Conservation (phyloP, 1,139 yeast genomes). For the Lodderomyces jiufengensis region DNA sequence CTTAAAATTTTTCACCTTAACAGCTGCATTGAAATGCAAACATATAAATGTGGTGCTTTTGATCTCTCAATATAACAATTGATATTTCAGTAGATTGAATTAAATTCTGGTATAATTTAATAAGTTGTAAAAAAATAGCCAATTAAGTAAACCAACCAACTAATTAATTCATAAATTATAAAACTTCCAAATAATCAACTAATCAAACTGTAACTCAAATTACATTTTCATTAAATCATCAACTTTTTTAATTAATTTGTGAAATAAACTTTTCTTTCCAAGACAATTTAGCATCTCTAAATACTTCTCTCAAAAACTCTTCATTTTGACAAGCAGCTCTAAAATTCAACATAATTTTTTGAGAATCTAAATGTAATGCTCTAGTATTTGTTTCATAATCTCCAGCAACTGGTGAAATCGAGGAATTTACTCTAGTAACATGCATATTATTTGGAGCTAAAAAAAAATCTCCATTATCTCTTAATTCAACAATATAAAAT, state of each 20-base stretch:
- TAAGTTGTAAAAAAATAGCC: too few relatives aligned
- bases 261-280: slow-evolving; percentile 36
- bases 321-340: slow-evolving; percentile 57
- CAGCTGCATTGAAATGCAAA: too few relatives aligned
- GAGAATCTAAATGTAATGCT: slow-evolving; percentile 53
- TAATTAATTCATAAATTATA: too few relatives aligned
- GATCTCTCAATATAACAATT: too few relatives aligned
- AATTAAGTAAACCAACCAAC: too few relatives aligned
- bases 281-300: slow-evolving; percentile 53
- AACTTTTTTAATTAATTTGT: slow-evolving; percentile 9
- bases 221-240: too few relatives aligned
- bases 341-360: slow-evolving; percentile 67
- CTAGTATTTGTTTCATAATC: slow-evolving; percentile 27
- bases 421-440: slow-evolving; percentile 56
- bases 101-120: too few relatives aligned
- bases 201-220: too few relatives aligned
- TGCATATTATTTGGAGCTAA: slow-evolving; percentile 80
- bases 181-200: too few relatives aligned
- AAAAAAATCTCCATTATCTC: slow-evolving; percentile 76
- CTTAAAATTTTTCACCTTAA: too few relatives aligned
- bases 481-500: slow-evolving; percentile 80
- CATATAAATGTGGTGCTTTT: too few relatives aligned
- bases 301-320: slow-evolving; percentile 45
- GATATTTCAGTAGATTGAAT: too few relatives aligned
- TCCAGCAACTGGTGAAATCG: slow-evolving; percentile 19